Evolutionary conservation across 495 filamentous ascomycete genomes (phyloP), one percentile per base, ranked within the genome.

Genomic region (Daldinia childiae): DNA sequence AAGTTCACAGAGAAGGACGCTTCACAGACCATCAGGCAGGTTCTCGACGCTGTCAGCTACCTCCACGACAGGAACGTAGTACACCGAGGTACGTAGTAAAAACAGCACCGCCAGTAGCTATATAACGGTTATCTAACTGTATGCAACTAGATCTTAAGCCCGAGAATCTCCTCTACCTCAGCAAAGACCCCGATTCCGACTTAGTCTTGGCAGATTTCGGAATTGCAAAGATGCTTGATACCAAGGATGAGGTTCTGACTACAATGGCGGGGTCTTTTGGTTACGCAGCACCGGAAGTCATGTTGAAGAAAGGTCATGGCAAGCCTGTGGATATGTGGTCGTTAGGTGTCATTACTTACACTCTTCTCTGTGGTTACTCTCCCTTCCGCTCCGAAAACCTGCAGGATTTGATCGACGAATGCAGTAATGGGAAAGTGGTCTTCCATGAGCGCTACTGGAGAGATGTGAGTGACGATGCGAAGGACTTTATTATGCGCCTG

Each of bases 271-370:
- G 95, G 36, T 98, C 96, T 3, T 98, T 99, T 79, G 95, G 95
- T 43, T 99, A 99, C 75, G 95, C 95, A 19, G 95, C 95, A 0
- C 95, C 95, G 7, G 95, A 99, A 78, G 94, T 99, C 50, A 99
- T 99, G 95, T 85, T 97, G 55, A 98, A 97, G 84, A 88, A 92
- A 72, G 95, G 96, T 39, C 95, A 99, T 77, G 95, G 96, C 75
- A 98, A 98, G 79, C 92, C 95, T n/a, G 95, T 98, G 30, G 95
- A 99, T 77, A 96, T 99, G 92, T 99, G 95, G 95, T 98, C 95
- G 8, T 85, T 99, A 74, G 95, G 95, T 70, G 95, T 99, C 71
- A 98, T 99, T 76, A 98, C 96, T 30, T 99, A 99, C 82, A 98
- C 96, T 15, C 87, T 99, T n/a, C 92, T 99, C 43, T 99, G 95